phyloP scores from a whole-genome alignment of 805 yeast genomes.

The Candida awuae region DNA sequence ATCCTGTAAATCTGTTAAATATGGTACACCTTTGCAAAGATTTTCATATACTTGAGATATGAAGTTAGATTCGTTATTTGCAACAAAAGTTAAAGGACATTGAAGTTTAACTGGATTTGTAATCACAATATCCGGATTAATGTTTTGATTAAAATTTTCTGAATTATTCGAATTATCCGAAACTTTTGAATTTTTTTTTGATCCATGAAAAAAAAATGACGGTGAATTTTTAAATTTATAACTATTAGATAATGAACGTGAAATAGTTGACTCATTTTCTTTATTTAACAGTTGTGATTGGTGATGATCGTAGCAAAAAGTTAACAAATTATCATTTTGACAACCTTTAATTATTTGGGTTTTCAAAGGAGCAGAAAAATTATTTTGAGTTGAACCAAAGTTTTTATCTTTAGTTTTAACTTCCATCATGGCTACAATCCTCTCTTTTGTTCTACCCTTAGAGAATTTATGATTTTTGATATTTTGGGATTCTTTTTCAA shows the following conservation, averaged over 20 bases:
- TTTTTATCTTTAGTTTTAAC: slow-evolving; percentile 46
- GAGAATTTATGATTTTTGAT: slow-evolving; percentile 13
- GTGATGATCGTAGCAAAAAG: slow-evolving; percentile 41
- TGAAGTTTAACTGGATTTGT: slow-evolving; percentile 32
- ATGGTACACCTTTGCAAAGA: slow-evolving; percentile 19
- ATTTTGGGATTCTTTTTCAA: slow-evolving; percentile 29
- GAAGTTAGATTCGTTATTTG: slow-evolving; percentile 26
- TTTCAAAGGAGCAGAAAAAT: slow-evolving; percentile 29
- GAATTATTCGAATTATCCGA: slow-evolving; percentile 12
- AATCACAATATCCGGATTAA: slow-evolving; percentile 23
- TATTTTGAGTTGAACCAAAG: slow-evolving; percentile 14
- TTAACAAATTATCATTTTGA: slow-evolving; percentile 52
- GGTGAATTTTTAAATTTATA: slow-evolving; percentile 1
- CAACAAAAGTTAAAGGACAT: slow-evolving; percentile 28
- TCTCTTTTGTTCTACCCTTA: slow-evolving; percentile 35
- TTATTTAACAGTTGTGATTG: slow-evolving; percentile 1
- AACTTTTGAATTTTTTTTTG: slow-evolving; percentile 17
- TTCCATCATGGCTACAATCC: slow-evolving; percentile 53
- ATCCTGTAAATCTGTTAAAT: slow-evolving; percentile 19
- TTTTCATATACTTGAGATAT: slow-evolving; percentile 22
- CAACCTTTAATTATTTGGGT: slow-evolving; percentile 54
- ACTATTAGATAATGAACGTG: neutral
- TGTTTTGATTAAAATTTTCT: neutral
- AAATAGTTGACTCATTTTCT: neutral
- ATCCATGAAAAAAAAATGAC: slow-evolving; percentile 1